Conservation (phyloP, 129 eudicot species). For the Scalesia atractyloides region DNA sequence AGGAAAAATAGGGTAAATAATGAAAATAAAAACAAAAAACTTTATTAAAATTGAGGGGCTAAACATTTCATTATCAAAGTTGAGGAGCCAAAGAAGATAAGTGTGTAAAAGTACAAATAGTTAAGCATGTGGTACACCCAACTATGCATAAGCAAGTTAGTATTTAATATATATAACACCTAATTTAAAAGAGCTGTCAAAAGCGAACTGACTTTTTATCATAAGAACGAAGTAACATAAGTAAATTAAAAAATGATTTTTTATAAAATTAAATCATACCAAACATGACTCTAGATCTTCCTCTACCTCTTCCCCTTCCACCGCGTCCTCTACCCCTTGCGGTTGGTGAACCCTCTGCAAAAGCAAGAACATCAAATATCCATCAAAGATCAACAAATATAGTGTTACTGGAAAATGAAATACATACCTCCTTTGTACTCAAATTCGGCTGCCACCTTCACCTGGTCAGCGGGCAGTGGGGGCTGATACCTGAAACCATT, state of each 20-base stretch:
- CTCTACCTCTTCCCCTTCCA: constrained; percentile 73
- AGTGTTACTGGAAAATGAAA: not conserved
- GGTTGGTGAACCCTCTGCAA: constrained; percentile 73
- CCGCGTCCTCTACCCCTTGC: constrained; percentile 83
- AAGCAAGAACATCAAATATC: constrained; percentile 9
- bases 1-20: too few relatives aligned
- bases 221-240: not conserved
- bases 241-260: not conserved
- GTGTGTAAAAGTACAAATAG: too few relatives aligned
- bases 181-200: not conserved
- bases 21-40: too few relatives aligned
- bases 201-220: not conserved
- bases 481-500: constrained; percentile 59
- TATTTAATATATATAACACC: not conserved
- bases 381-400: not conserved
- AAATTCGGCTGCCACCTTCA: constrained; percentile 59
- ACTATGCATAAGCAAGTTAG: too few relatives aligned
- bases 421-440: constrained; percentile 74
- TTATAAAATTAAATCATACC: constrained; percentile 43
- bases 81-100: too few relatives aligned
- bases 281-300: constrained; percentile 49
- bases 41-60: too few relatives aligned
- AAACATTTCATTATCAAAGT: too few relatives aligned
- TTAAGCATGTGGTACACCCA: too few relatives aligned
- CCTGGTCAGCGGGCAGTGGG: constrained; percentile 89